Conservation (phyloP, 202 grass and related monocot genomes). For the Dendrocalamus latiflorus region DNA sequence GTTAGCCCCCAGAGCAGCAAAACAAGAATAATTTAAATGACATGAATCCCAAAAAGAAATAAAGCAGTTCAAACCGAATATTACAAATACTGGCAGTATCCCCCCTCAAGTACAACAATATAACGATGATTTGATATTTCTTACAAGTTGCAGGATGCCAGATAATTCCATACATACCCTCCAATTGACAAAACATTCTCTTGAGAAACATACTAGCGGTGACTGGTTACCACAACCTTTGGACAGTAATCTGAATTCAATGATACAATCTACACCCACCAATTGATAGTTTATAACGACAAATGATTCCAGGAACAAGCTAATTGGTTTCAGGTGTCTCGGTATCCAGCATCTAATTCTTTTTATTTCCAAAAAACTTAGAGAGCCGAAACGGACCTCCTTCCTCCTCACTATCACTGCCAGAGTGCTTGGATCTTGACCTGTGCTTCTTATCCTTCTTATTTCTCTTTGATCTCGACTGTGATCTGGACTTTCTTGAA, state of each 20-base stretch:
- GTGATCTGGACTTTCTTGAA: conserved; percentile 71
- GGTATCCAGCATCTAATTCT: conserved; percentile 39
- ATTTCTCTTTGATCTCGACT: conserved; percentile 66
- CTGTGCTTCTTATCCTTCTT: conserved; percentile 91
- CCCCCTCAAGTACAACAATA: conserved; percentile 7
- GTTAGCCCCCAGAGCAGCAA: not conserved
- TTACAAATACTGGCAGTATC: not conserved
- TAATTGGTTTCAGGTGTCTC: not conserved
- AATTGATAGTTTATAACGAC: not conserved
- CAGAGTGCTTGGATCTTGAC: conserved; percentile 57
- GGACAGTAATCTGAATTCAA: conserved; percentile 21
- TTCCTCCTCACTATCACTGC: conserved; percentile 39
- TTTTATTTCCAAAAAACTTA: conserved; percentile 72
- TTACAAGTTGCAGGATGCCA: conserved; percentile 12
- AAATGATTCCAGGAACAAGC: not conserved
- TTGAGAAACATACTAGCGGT: conserved; percentile 7
- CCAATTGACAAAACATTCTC: not conserved
- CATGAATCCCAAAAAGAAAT: not conserved
- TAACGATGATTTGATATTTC: conserved; percentile 1
- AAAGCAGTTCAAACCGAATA: not conserved
- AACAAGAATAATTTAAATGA: not conserved
- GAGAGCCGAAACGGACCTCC: conserved; percentile 72
- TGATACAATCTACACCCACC: conserved; percentile 26
- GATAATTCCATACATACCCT: not conserved
- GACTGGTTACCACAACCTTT: too few species aligned